phyloP scores from a whole-genome alignment of 179 eudicot genomes.

The Patellifolia procumbens region DNA sequence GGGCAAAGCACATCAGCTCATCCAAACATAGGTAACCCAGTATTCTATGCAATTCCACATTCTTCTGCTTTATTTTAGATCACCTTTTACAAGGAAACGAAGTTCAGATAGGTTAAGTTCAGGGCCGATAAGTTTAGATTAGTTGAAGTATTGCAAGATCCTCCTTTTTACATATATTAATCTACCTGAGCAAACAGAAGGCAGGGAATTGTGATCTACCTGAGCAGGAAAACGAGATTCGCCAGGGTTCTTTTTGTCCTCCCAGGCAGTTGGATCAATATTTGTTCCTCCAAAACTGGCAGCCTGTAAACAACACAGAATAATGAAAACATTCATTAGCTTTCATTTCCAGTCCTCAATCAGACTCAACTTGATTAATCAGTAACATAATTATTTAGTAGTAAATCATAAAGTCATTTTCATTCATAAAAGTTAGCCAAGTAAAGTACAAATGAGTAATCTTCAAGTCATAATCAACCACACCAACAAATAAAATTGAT shows the following conservation, averaged over 20 bases:
- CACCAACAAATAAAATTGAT: not conserved
- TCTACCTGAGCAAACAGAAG: not conserved
- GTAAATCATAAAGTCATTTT: constrained; percentile 17
- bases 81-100: no score
- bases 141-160: no score
- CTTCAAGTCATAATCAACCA: constrained; percentile 29
- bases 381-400: no score
- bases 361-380: constrained; percentile 6
- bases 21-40: not conserved
- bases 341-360: constrained; percentile 5
- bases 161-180: no score
- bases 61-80: not conserved
- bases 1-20: not conserved
- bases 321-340: constrained; percentile 4
- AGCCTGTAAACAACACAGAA: constrained; percentile 50
- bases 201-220: constrained; percentile 36
- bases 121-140: not conserved
- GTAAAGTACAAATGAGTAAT: not conserved
- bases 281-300: constrained; percentile 95
- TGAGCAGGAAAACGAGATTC: constrained; percentile 99
- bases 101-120: not conserved
- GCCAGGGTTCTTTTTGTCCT: constrained; percentile 91
- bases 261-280: constrained; percentile 97
- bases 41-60: not conserved
- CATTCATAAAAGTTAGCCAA: constrained; percentile 1